phyloP scores from a whole-genome alignment of 202 grass and related monocot genomes.

The Panicum hallii region DNA sequence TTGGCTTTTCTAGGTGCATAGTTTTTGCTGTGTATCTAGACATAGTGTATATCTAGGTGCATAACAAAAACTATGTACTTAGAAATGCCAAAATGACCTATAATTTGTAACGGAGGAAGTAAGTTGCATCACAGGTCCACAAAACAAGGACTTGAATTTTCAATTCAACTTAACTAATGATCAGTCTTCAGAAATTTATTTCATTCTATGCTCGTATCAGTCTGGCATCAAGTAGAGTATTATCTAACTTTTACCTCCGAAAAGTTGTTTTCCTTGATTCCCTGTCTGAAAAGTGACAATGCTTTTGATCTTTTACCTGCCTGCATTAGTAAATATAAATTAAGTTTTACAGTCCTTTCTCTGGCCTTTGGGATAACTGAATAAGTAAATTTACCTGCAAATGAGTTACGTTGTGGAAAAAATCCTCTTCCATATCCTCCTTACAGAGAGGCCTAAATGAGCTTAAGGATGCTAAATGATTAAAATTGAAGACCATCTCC shows the following conservation, averaged over 20 bases:
- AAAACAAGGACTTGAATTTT: constrained; percentile 26
- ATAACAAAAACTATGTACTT: too few relatives aligned
- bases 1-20: too few relatives aligned
- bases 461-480: constrained; percentile 67
- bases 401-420: constrained; percentile 95
- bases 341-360: constrained; percentile 31
- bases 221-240: constrained; percentile 15
- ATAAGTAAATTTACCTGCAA: constrained; percentile 79
- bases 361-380: constrained; percentile 14
- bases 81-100: too few relatives aligned
- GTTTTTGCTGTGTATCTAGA: too few relatives aligned
- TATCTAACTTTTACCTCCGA: constrained; percentile 72
- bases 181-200: constrained; percentile 26
- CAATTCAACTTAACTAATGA: constrained; percentile 29
- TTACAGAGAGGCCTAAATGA: constrained; percentile 81
- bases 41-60: too few relatives aligned
- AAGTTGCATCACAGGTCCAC: background rate
- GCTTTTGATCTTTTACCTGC: constrained; percentile 89
- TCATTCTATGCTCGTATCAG: background rate
- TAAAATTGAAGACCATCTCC: constrained; percentile 80
- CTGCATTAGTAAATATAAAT: constrained; percentile 64
- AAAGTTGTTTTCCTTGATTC: constrained; percentile 57
- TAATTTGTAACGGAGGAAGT: too few relatives aligned
- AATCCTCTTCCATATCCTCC: constrained; percentile 87
- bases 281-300: constrained; percentile 77